phyloP scores from a whole-genome alignment of 257 asterid species.

The Solanum gandarillasii region DNA sequence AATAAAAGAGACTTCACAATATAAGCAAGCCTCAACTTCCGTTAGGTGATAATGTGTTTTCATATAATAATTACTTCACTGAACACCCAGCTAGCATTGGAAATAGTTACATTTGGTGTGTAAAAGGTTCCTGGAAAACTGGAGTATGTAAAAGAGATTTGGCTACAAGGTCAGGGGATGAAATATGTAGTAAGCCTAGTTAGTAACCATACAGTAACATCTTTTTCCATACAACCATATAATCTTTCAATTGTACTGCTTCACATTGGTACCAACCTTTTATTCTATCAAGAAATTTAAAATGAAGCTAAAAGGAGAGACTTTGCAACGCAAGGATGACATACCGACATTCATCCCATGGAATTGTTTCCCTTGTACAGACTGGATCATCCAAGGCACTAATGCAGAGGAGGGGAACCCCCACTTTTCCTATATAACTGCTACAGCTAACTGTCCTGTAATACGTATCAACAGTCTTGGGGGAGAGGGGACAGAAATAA shows the following conservation, averaged over 20 bases:
- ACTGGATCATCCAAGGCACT: conserved; percentile 86
- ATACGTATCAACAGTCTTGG: conserved; percentile 77
- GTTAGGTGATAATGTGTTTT: not conserved
- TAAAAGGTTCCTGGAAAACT: not conserved
- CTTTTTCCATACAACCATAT: not conserved
- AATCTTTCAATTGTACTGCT: not conserved
- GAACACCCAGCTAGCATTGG: not conserved
- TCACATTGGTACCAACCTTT: not conserved
- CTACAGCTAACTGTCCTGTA: conserved; percentile 72
- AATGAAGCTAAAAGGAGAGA: not conserved
- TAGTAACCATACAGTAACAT: not conserved
- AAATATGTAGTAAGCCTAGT: not conserved
- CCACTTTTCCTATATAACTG: conserved; percentile 50
- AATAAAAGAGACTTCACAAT: not conserved
- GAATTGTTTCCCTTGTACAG: conserved; percentile 84
- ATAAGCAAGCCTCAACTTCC: not conserved
- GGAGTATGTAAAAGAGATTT: not conserved
- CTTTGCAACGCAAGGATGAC: not conserved
- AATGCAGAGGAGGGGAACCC: conserved; percentile 83
- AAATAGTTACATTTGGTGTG: not conserved
- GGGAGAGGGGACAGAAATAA: not conserved
- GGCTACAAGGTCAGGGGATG: not conserved
- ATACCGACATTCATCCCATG: conserved; percentile 88
- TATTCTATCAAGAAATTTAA: not conserved
- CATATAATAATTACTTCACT: not conserved